Evolutionary conservation across 2,329 filamentous ascomycete genomes (phyloP).

Genomic region (Pestalotiopsis sp.): DNA sequence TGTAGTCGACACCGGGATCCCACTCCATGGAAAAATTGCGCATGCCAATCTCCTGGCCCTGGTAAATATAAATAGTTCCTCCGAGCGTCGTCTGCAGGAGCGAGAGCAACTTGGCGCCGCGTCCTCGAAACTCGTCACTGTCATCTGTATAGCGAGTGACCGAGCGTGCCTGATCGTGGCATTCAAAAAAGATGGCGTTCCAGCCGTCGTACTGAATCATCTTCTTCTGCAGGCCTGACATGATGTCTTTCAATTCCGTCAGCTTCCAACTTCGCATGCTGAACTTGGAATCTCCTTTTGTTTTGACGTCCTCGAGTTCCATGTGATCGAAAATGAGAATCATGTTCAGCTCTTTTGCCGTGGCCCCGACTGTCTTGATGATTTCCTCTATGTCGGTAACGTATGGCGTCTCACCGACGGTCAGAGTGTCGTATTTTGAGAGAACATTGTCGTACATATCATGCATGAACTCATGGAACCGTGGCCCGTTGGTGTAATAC

Average conservation of each 20-base stretch:
- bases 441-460: constrained; percentile 67
- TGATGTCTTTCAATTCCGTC: constrained; percentile 39
- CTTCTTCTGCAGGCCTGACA: constrained; percentile 42
- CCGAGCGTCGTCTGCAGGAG: constrained; percentile 53
- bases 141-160: constrained; percentile 58
- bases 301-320: constrained; percentile 55
- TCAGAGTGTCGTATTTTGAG: constrained; percentile 65
- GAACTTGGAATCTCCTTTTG: constrained; percentile 49
- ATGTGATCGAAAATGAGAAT: constrained; percentile 71
- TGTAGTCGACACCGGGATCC: constrained; percentile 61
- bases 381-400: constrained; percentile 62
- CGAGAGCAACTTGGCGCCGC: constrained; percentile 61
- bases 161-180: constrained; percentile 64
- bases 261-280: constrained; percentile 32
- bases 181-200: constrained; percentile 68
- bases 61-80: constrained; percentile 68
- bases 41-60: constrained; percentile 69
- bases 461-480: constrained; percentile 67
- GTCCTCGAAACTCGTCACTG: constrained; percentile 46
- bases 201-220: constrained; percentile 57
- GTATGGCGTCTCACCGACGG: constrained; percentile 69
- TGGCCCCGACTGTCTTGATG: constrained; percentile 59
- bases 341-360: constrained; percentile 66
- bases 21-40: constrained; percentile 61
- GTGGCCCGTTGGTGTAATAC: constrained; percentile 68